Evolutionary conservation across 495 filamentous ascomycete species (phyloP).

Genomic region (Podospora tetraspora): DNA sequence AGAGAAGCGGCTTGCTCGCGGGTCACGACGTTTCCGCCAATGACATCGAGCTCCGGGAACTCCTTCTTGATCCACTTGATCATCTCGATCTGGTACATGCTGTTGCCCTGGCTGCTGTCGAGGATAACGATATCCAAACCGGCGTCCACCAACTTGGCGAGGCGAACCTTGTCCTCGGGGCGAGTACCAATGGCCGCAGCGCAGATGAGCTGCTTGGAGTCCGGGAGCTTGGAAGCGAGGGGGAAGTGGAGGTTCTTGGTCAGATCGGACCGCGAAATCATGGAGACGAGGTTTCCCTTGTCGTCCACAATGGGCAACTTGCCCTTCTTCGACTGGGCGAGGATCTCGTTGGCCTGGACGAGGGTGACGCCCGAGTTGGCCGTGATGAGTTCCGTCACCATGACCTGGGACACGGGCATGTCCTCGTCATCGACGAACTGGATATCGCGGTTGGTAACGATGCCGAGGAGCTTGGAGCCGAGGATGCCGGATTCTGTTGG

Average conservation of each 20-base stretch:
- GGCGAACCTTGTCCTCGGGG: conserved; percentile 78
- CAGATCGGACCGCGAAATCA: conserved; percentile 93
- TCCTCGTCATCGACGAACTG: conserved; percentile 78
- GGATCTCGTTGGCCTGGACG: conserved; percentile 83
- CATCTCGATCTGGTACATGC: conserved; percentile 96
- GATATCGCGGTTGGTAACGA: conserved; percentile 95
- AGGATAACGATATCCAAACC: conserved; percentile 94
- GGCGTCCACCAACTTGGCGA: conserved; percentile 86
- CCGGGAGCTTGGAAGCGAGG: conserved; percentile 89
- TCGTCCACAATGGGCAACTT: conserved; percentile 95
- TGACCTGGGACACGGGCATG: conserved; percentile 79
- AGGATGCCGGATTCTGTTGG: conserved; percentile 80
- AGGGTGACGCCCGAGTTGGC: conserved; percentile 80
- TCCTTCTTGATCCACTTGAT: conserved; percentile 87
- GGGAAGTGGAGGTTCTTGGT: conserved; percentile 99
- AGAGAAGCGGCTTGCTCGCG: conserved; percentile 86
- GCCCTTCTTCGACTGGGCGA: conserved; percentile 95
- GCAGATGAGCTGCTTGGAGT: conserved; percentile 96
- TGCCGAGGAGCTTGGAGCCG: conserved; percentile 89
- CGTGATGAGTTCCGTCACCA: conserved; percentile 93
- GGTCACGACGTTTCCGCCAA: conserved; percentile 97
- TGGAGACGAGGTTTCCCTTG: conserved; percentile 79
- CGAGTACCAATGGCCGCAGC: conserved; percentile 94
- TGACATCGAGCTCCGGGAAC: conserved; percentile 83
- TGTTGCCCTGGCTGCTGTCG: conserved; percentile 95